Evolutionary conservation across 495 filamentous ascomycete genomes (phyloP), one percentile per base, ranked within the genome.

Genomic region (Achaetomiella virescens): DNA sequence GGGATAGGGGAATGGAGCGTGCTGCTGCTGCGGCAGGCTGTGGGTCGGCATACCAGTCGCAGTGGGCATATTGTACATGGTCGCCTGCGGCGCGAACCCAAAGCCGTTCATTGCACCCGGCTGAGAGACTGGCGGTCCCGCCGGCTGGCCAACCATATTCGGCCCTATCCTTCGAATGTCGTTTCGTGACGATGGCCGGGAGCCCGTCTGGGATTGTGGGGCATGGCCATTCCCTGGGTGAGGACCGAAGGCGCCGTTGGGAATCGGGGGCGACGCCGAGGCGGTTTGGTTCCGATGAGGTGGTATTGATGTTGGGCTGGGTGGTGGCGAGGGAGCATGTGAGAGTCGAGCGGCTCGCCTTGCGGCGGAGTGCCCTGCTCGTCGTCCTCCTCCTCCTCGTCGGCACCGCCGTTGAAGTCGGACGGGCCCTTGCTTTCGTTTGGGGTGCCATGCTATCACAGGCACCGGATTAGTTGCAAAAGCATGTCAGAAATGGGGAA

Each of bases 391-490:
- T 96, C 91, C 36, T 89, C 89, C 44, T 85, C 81, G 38, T 88
- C 88, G 42, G 83, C 82, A 72, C 90, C 89, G 60, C 88, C 88
- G 61, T 82, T 84, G 72, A 97, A 98, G 67, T 98, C 93, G 47
- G 82, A 82, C 18, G 92, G 93, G 1, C 92, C 91, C 78, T 97
- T 97, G 69, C 97, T 91, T 68, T 98, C 93, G 70, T 95, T 93
- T 25, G 93, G 84, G 44, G 81, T 84, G 46, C 90, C 90, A 76
- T 91, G 95, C 91, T 98, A 71, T 47, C 56, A 24, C 20, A 24
- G n/a, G 53, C 48, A 25, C 47, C 14, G 9, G 54, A 61, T 75
- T 53, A 75, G 71, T 65, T 21, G 46, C 25, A 25, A 31, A 41
- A 3, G 15, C 10, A 10, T 1, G 49, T 35, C 51, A n/a, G 25